These are phyloP conservation scores for Anethum foeniculum DNA, from an alignment of 140 eudicot genomes.

Conservation along the genomic window DNA sequence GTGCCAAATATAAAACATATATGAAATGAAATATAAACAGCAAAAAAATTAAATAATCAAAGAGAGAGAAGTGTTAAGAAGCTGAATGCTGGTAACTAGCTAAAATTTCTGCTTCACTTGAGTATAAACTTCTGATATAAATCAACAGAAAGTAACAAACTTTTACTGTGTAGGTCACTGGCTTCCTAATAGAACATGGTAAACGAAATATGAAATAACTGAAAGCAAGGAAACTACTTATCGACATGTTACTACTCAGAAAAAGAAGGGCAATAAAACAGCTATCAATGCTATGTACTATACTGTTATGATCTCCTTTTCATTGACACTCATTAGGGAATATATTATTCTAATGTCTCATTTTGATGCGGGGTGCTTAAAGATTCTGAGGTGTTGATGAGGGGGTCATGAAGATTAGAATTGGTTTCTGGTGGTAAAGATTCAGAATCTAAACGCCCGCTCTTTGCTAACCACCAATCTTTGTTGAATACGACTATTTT, in stretches of 20 bases:
- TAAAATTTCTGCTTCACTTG: not conserved
- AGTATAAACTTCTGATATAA: not conserved
- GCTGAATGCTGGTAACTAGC: not conserved
- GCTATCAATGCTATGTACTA: not conserved
- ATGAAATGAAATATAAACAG: not conserved
- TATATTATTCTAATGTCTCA: not conserved
- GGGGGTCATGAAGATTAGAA: constrained; percentile 2
- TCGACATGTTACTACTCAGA: not conserved
- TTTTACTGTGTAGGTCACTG: not conserved
- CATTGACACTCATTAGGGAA: not conserved
- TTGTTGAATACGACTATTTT: not conserved
- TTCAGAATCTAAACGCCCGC: not conserved
- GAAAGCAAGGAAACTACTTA: not conserved
- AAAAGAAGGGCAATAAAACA: not conserved
- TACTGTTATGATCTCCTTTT: not conserved
- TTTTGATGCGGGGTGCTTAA: not conserved
- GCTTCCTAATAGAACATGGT: not conserved
- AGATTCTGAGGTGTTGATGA: not conserved
- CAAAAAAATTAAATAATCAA: not conserved
- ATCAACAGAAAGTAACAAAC: not conserved
- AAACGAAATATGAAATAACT: not conserved
- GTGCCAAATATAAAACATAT: not conserved
- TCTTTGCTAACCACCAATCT: not conserved
- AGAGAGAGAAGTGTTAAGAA: not conserved
- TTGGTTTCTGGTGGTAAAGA: not conserved